Evolutionary conservation across 169 alveolate genomes (phyloP), one percentile per base, ranked within the genome.

Genomic region (Eimeria acervulina): DNA sequence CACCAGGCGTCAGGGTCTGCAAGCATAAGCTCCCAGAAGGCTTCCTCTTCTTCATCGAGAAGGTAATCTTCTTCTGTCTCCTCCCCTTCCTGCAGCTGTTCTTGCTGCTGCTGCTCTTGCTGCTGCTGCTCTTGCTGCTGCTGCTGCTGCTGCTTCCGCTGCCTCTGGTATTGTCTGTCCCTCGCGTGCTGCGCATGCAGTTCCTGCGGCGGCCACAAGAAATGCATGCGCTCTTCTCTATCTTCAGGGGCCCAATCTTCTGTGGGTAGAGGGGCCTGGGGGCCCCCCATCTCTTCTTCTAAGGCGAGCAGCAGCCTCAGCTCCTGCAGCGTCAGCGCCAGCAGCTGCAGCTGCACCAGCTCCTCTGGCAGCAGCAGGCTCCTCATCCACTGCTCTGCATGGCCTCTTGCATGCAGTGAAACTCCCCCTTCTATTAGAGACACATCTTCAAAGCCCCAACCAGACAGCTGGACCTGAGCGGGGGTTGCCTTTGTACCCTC

Each of bases 221-320:
- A 76, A 38, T 38, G 87, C 12, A 44, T 5, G 15, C 52, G 19
- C 38, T 38, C 87, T 42, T 76, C 87, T 19, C 66, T 19, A 26
- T 36, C 87, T 36, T 23, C 26, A 21, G 40, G 33, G 63, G 40
- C 90, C 90, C 90, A 81, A 44, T 81, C 90, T 28, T 81, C 90
- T 17, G 42, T 38, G 23, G 44, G 23, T 17, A 81, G 44, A 40
- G 36, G 68, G 72, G 90, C n/a, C 31, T 42, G 72, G 68, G 90
- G 90, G 44, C 90, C 90, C 40, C 90, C 90, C 40, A 61, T 47
- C 90, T 81, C 90, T 33, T 81, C 90, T 26, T 81, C 72, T 31
- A 81, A 44, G 8, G 90, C 90, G 26, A 81, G 55, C 38, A 81
- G 51, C 26, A 81, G 21, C 68, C 90, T 8, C 66, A 81, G 68